Base-by-base conservation (phyloP, 2,329 filamentous ascomycete genomes). In the Trichophyton equinum region DNA sequence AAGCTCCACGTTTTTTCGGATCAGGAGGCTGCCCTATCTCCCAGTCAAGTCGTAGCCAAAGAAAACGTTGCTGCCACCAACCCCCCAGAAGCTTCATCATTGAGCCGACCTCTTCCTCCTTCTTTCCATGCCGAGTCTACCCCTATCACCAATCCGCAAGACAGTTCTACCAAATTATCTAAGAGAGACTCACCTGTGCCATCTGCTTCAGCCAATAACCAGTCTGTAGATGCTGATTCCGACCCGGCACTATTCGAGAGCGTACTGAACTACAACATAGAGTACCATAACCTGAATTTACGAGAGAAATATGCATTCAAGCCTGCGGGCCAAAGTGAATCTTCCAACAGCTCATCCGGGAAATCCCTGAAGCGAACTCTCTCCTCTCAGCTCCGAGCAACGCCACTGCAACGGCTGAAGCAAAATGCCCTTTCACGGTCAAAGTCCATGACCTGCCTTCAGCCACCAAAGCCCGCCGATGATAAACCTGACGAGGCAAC, bases 1-100 rank as follows among this genome's bases (percentile, higher is more conserved):
- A 71, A 72, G 7, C 70, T 81, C 61, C 76, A 74, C 25, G 76
- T 82, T 3, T 82, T 78, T 66, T 82, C 79, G 0, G 80, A 82
- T 65, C 79, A 81, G 38, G 33, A 40, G 5, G 30, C 30, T 40
- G 11, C 38, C 22, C 5, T 40, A 25, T 38, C 27, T 20, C 33
- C 55, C 13, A 25, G 27, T 53, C 49, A 30, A 25, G 27, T 9
- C 8, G 3, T 33, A 33, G 7, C 22, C 25, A 53, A 53, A 8
- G 22, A 53, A 13, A 11, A 9, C 0, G n/a, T 13, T 7, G 13
- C 27, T 11, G 8, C 9, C 22, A 3, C 15, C 13, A 30, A n/a
- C 3, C 4, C 25, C 7, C 5, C 25, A 30, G 9, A 30, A 11
- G 11, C 27, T 15, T n/a, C 2, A 22, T 13, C 49, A 15, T 53